phyloP scores from a whole-genome alignment of 805 yeast genomes.

The Cephaloascus albidus region DNA sequence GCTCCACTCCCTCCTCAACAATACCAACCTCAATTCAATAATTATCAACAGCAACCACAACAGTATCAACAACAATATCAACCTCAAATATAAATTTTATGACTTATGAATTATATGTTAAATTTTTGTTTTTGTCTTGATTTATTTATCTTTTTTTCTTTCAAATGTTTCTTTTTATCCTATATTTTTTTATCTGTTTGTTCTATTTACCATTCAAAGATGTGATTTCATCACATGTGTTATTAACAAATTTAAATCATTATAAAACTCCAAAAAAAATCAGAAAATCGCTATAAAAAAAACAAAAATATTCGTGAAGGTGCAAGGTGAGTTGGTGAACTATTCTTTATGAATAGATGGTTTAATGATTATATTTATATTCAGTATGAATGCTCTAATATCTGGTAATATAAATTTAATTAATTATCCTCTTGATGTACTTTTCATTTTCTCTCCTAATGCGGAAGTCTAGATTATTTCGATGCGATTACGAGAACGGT shows the following conservation, averaged over 20 bases:
- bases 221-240: neutral
- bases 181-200: neutral
- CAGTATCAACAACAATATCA: constrained; percentile 7
- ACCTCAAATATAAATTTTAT: constrained; percentile 1
- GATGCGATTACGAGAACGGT: too few relatives aligned
- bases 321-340: neutral
- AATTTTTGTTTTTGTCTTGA: neutral
- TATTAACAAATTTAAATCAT: neutral
- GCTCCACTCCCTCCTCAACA: constrained; percentile 7
- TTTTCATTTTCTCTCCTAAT: too few relatives aligned
- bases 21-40: constrained; percentile 3
- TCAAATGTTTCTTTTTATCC: neutral
- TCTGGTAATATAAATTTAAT: too few relatives aligned
- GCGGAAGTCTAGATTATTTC: too few relatives aligned
- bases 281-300: neutral
- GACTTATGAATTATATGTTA: neutral
- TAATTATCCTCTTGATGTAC: too few relatives aligned
- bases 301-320: neutral
- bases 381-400: neutral
- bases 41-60: constrained; percentile 10
- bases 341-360: neutral
- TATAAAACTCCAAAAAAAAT: neutral
- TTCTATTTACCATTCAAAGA: too few relatives aligned
- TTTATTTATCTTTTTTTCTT: too few relatives aligned
- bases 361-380: neutral